These are phyloP conservation scores for Tripterygium wilfordii DNA, from an alignment of 177 flowering plant species.

Conservation along the genomic window DNA sequence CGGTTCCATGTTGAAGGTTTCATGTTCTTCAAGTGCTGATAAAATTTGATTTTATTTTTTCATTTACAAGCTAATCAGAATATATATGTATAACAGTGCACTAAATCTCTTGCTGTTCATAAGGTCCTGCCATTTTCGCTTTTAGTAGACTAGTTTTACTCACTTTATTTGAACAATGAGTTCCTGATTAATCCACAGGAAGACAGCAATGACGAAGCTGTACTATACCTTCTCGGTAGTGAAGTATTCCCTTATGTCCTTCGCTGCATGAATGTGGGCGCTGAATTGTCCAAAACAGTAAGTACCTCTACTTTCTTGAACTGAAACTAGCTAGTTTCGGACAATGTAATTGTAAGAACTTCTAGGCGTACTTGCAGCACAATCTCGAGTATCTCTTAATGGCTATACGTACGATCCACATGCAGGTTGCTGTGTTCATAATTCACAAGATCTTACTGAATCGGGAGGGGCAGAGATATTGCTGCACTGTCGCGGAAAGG, in stretches of 20 bases:
- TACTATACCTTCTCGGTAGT: slow-evolving; percentile 16
- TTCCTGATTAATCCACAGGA: too few relatives aligned
- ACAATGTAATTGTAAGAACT: background rate
- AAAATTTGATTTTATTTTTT: background rate
- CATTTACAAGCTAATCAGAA: background rate
- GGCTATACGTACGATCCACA: too few relatives aligned
- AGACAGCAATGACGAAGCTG: slow-evolving; percentile 17
- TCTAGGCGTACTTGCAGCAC: background rate
- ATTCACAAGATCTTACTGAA: slow-evolving; percentile 23
- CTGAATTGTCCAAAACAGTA: slow-evolving; percentile 20
- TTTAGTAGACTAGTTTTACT: too few relatives aligned
- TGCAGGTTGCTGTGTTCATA: slow-evolving; percentile 40
- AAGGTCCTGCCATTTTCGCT: too few relatives aligned
- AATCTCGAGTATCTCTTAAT: too few relatives aligned
- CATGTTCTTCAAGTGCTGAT: background rate
- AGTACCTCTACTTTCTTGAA: slow-evolving; percentile 1
- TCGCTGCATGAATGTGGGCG: slow-evolving; percentile 22
- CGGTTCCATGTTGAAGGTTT: slow-evolving; percentile 30
- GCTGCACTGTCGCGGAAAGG: slow-evolving; percentile 26
- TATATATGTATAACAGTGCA: background rate
- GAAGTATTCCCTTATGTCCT: slow-evolving; percentile 22
- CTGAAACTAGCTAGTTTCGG: background rate
- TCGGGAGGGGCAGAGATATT: slow-evolving; percentile 27
- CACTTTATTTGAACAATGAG: too few relatives aligned
- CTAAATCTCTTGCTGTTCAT: too few relatives aligned